Evolutionary conservation across 345 rosid species (phyloP).

Genomic region (Gossypium sturtianum): DNA sequence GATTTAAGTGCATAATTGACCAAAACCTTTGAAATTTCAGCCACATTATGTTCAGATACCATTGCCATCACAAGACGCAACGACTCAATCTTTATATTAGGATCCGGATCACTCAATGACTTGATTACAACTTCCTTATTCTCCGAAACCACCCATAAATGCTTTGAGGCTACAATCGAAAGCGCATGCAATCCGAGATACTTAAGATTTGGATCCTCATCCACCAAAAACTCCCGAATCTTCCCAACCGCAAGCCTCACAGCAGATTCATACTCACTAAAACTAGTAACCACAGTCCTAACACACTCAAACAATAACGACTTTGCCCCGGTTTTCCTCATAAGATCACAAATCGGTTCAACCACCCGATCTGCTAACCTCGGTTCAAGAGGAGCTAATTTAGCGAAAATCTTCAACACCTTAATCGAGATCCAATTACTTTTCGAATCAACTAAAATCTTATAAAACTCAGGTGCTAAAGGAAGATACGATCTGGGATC

Average conservation of each 20-base stretch:
- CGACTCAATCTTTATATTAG: constrained; percentile 71
- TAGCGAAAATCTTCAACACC: constrained; percentile 75
- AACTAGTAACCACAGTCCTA: constrained; percentile 69
- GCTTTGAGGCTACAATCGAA: constrained; percentile 53
- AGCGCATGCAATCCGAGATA: constrained; percentile 89
- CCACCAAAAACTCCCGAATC: constrained; percentile 62
- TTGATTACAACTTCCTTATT: constrained; percentile 78
- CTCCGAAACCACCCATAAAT: constrained; percentile 82
- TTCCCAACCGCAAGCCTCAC: constrained; percentile 69
- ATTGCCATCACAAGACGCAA: constrained; percentile 76
- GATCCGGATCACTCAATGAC: constrained; percentile 82
- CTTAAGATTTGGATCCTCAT: constrained; percentile 86
- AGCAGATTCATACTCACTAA: constrained; percentile 80
- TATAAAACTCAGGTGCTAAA: constrained; percentile 82
- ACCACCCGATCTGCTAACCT: constrained; percentile 74
- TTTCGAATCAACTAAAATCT: constrained; percentile 73
- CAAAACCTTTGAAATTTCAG: constrained; percentile 72
- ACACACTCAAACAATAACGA: constrained; percentile 87
- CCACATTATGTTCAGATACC: constrained; percentile 78
- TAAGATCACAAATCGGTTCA: constrained; percentile 80
- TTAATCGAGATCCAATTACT: constrained; percentile 90
- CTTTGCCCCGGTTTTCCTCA: constrained; percentile 79
- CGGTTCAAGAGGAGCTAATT: constrained; percentile 72
- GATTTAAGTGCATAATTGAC: constrained; percentile 82
- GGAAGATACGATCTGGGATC: constrained; percentile 80